Evolutionary conservation across 345 rosid genomes (phyloP).

Genomic region (Pugionium dolabratum): DNA sequence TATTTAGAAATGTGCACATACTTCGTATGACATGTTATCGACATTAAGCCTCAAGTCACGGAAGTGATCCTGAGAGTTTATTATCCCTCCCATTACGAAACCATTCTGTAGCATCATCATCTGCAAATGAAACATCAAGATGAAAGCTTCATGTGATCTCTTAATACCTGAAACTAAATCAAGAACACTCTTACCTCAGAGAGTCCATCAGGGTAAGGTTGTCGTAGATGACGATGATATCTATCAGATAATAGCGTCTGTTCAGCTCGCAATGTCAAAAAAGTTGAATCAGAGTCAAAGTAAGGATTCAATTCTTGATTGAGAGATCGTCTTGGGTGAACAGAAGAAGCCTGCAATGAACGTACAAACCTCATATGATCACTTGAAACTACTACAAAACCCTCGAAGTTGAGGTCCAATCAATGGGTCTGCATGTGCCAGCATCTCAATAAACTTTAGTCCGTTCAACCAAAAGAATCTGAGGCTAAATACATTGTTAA

Average conservation of each 20-base stretch:
- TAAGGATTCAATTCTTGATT: slow-evolving; percentile 50
- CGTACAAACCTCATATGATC: slow-evolving; percentile 17
- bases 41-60: slow-evolving; percentile 47
- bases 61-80: slow-evolving; percentile 42
- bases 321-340: slow-evolving; percentile 39
- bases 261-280: slow-evolving; percentile 44
- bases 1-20: neutral
- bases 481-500: slow-evolving; percentile 11
- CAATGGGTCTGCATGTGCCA: neutral
- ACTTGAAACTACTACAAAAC: slow-evolving; percentile 14
- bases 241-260: slow-evolving; percentile 53
- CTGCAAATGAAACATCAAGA: slow-evolving; percentile 19
- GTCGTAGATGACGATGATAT: slow-evolving; percentile 66
- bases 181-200: slow-evolving; percentile 61
- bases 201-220: slow-evolving; percentile 79
- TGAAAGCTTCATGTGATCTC: neutral
- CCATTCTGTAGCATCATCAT: slow-evolving; percentile 45
- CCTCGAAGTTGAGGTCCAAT: neutral
- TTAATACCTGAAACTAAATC: neutral
- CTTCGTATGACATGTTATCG: slow-evolving; percentile 52
- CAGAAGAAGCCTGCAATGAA: slow-evolving; percentile 59
- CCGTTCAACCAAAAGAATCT: neutral
- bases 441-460: neutral
- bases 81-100: slow-evolving; percentile 44
- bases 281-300: slow-evolving; percentile 50